Evolutionary conservation across 768 basidiomycete species (phyloP), one percentile per base, ranked within the genome.

Genomic region (Hebeloma cylindrosporum): DNA sequence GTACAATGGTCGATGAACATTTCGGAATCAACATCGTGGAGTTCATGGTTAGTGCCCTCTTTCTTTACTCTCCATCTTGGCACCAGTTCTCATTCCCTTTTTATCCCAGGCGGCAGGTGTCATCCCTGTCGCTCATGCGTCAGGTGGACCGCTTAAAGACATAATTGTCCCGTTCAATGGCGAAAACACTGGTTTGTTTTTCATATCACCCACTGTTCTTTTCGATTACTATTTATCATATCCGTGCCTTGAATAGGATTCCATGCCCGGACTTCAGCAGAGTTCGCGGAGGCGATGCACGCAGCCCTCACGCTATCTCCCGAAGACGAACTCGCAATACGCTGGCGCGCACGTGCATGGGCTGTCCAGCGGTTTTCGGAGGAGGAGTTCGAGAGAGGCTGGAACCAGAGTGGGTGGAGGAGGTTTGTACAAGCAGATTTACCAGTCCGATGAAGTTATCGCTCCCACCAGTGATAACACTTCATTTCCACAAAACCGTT

Each of bases 21-120:
- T 99, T 98, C 51, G 95, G 96, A 2, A 98, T 99, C 62, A 96
- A 93, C 55, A 77, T 99, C 27, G 95, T 99, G 6, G 95, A 99
- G 63, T 95, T 89, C 56, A 95, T 98, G 94, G 94, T 89, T 37
- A 52, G 78, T 13, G 7, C 36, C n/a, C 13, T 23, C 33, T 23
- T 23, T 42, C 18, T 32, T 7, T 32, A 13, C n/a, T 13, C 33
- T 27, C 16, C 34, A 17, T 27, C 14, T 30, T 6, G 27, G 20
- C 13, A 31, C 17, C 7, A 11, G 8, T 32, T 8, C 29, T 25
- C 10, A 29, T 21, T 27, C 17, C 14, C 17, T 16, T 13, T 17
- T 34, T 31, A 21, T 26, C n/a, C 27, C 37, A 97, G 94, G 94
- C 93, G 7, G 93, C 96, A 3, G 95, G 95, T 0, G 79, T 93